These are phyloP conservation scores for Neofusicoccum ribis DNA, from an alignment of 2,329 filamentous ascomycete genomes.

Conservation along the genomic window DNA sequence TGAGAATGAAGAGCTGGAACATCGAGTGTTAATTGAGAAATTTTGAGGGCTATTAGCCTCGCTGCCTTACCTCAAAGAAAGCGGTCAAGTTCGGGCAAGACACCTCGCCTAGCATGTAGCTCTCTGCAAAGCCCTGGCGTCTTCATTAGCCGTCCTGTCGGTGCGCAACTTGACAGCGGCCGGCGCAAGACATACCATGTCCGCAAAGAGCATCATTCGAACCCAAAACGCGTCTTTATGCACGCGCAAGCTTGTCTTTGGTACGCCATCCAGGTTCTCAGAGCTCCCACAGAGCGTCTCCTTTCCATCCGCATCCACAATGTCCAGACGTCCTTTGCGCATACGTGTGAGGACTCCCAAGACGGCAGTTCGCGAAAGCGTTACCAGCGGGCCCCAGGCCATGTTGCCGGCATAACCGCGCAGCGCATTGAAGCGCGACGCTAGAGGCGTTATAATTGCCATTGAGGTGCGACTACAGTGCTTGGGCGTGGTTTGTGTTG, in stretches of 20 bases:
- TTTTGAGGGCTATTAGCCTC: neutral
- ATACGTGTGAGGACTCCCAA: slow-evolving; percentile 49
- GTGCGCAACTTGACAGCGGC: neutral
- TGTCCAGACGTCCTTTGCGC: slow-evolving; percentile 46
- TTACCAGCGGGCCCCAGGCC: slow-evolving; percentile 51
- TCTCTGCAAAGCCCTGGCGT: slow-evolving; percentile 63
- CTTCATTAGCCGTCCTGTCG: neutral
- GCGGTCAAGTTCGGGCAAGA: slow-evolving; percentile 65
- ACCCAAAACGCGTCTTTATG: slow-evolving; percentile 71
- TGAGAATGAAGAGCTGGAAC: slow-evolving; percentile 66
- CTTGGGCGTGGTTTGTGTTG: neutral
- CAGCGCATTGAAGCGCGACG: slow-evolving; percentile 40
- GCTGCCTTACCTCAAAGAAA: slow-evolving; percentile 61
- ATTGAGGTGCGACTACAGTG: slow-evolving; percentile 24
- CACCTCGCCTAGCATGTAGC: slow-evolving; percentile 72
- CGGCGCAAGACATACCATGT: slow-evolving; percentile 57
- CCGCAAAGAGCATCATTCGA: slow-evolving; percentile 66
- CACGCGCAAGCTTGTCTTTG: slow-evolving; percentile 58
- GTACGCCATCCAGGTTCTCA: slow-evolving; percentile 40
- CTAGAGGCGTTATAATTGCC: slow-evolving; percentile 39
- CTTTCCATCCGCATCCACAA: slow-evolving; percentile 46
- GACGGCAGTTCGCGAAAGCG: slow-evolving; percentile 47
- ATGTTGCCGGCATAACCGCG: slow-evolving; percentile 46
- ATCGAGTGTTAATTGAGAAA: neutral
- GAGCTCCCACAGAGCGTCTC: slow-evolving; percentile 42